Evolutionary conservation across 257 asterid genomes (phyloP).

Genomic region (Haberlea rhodopensis): DNA sequence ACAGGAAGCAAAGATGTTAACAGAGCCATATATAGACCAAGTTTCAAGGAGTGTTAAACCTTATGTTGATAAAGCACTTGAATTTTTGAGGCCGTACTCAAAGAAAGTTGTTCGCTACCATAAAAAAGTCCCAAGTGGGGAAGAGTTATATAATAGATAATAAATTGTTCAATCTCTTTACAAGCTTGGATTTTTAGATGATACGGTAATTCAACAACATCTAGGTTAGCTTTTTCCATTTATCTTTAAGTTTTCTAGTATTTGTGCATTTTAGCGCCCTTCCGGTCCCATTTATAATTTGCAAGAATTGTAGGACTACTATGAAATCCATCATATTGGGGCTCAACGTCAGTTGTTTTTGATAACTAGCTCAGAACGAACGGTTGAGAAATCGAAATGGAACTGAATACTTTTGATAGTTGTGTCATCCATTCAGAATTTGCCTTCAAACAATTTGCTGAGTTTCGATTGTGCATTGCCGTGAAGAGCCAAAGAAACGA

Average conservation of each 20-base stretch:
- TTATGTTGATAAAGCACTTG: slow-evolving; percentile 31
- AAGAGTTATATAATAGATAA: no score
- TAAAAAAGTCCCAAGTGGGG: slow-evolving; percentile 24
- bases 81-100: slow-evolving; percentile 36
- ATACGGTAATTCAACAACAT: no score
- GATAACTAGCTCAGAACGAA: no score
- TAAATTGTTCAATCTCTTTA: slow-evolving; percentile 7
- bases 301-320: neutral
- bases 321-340: neutral
- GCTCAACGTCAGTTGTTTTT: neutral
- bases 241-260: neutral
- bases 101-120: slow-evolving; percentile 27
- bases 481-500: neutral
- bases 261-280: neutral
- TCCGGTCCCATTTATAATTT: neutral
- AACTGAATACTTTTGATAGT: neutral
- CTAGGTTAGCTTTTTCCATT: neutral
- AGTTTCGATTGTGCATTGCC: neutral
- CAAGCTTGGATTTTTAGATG: no score
- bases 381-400: neutral
- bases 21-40: slow-evolving; percentile 39
- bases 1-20: slow-evolving; percentile 40
- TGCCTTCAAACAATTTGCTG: neutral
- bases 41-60: slow-evolving; percentile 32
- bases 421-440: neutral